Conservation (phyloP, 495 filamentous ascomycete species). For the Rhypophila decipiens region DNA sequence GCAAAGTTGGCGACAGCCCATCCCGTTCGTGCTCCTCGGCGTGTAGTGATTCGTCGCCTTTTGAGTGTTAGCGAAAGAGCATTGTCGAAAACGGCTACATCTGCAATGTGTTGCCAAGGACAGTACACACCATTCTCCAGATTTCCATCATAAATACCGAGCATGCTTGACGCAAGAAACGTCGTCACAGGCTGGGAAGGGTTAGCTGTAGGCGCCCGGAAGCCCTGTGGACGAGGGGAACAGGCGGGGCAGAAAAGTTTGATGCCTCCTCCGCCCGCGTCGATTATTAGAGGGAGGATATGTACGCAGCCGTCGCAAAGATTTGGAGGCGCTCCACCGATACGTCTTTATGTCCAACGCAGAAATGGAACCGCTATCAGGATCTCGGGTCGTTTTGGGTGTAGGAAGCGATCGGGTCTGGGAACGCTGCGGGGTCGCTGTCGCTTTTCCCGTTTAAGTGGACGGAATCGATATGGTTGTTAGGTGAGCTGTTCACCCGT, state of each 20-base stretch:
- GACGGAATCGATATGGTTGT: no score
- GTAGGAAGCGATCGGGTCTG: no score
- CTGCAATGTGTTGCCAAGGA: neutral
- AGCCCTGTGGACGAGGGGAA: neutral
- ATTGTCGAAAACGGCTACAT: no score
- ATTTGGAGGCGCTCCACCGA: no score
- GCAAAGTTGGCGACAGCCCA: conserved; percentile 31
- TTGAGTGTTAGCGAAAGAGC: no score
- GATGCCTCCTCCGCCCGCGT: neutral
- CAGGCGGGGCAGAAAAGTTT: neutral
- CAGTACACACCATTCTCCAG: conserved; percentile 40
- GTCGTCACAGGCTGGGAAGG: conserved; percentile 3
- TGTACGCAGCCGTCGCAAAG: neutral
- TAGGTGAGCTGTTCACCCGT: no score
- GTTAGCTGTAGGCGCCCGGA: neutral
- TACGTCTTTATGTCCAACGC: no score
- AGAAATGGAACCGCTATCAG: no score
- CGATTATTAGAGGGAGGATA: neutral
- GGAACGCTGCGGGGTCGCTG: no score
- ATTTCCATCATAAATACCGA: conserved; percentile 39
- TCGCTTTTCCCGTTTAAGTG: no score
- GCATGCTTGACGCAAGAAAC: conserved; percentile 37
- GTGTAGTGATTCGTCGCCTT: conserved; percentile 39
- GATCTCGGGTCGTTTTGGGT: no score
- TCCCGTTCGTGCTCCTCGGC: conserved; percentile 25